Evolutionary conservation across 176 grass and related monocot genomes (phyloP), one percentile per base, ranked within the genome.

Genomic region (Paspalum notatum): DNA sequence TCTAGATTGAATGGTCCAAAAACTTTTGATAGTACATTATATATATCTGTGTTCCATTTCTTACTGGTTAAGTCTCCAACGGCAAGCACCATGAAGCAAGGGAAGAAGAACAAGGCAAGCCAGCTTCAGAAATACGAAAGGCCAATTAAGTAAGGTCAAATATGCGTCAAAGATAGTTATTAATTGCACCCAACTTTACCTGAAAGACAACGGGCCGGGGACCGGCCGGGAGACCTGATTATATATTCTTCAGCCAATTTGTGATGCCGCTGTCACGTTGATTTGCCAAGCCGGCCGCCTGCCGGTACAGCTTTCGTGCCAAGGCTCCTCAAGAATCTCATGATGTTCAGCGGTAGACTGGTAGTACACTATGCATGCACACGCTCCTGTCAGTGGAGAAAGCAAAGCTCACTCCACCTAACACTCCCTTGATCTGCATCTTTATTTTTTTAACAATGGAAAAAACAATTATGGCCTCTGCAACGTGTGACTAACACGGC

Each of bases 271-370:
- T 32, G 68, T 80, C 77, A 40, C 68, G 37, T 75, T 26, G 62
- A 75, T 68, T 68, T 82, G 32, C 44, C 71, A 20, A 27, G 59
- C n/a, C 38, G 26, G 24, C 25, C 55, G 27, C 32, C 51, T 24
- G 70, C 62, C 71, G 53, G 78, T 7, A 48, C 77, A 75, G 21
- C 85, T 86, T 81, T 87, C 77, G 53, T 51, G 62, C 78, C 71
- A 67, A 64, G 12, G 24, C 59, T 65, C 48, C 45, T 20, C 5
- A 4, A 21, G 52, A 76, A 87, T 76, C 85, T 61, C 25, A 1
- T 21, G 44, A 86, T 57, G 61, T 41, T 17, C 49, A 59, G 22
- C 72, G 62, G 72, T 10, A 6, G 77, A 59, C 21, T 85, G 60
- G 78, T 9, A 13, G 77, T 61, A 25, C 17, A 21, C 11, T 26